Evolutionary conservation across 768 basidiomycete genomes (phyloP).

Genomic region (Boletus tomentosulus): DNA sequence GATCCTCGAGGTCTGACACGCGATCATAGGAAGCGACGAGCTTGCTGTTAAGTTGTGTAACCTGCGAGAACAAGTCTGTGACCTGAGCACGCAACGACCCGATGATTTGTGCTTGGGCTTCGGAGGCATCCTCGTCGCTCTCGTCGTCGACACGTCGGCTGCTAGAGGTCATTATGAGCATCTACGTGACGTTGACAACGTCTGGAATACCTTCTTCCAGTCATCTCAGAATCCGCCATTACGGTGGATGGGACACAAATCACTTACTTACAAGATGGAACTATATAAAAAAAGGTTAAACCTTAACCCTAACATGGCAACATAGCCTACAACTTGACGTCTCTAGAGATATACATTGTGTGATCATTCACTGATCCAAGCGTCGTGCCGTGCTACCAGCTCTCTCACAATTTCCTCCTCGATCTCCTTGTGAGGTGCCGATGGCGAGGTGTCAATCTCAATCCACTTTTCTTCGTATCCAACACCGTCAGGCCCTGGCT

Average conservation of each 20-base stretch:
- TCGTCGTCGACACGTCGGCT: constrained; percentile 11
- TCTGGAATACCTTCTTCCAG: constrained; percentile 11
- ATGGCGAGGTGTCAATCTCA: constrained; percentile 46
- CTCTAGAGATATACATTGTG: neutral
- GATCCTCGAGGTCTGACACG: constrained; percentile 89
- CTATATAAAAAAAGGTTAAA: constrained; percentile 15
- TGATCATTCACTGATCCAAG: constrained; percentile 49
- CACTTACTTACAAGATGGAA: neutral
- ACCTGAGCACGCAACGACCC: constrained; percentile 75
- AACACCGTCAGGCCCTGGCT: constrained; percentile 16
- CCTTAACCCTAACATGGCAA: constrained; percentile 10
- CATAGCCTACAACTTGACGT: too few species aligned
- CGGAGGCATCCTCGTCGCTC: constrained; percentile 34
- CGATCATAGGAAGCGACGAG: constrained; percentile 90
- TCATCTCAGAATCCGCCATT: constrained; percentile 10
- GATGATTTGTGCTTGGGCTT: constrained; percentile 84
- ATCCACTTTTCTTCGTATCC: constrained; percentile 60
- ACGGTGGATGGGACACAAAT: constrained; percentile 3
- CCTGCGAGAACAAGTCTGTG: constrained; percentile 84
- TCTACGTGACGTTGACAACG: neutral
- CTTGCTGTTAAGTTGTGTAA: constrained; percentile 86
- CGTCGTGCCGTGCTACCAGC: constrained; percentile 66
- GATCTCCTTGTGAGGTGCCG: constrained; percentile 63
- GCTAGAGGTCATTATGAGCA: constrained; percentile 3
- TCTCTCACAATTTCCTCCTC: constrained; percentile 87